A percentile compares a stretch with the other conserved stretches of the same genome.
phyloP scores from a whole-genome alignment of 2,329 filamentous ascomycete species.

The Colletotrichum sp. region DNA sequence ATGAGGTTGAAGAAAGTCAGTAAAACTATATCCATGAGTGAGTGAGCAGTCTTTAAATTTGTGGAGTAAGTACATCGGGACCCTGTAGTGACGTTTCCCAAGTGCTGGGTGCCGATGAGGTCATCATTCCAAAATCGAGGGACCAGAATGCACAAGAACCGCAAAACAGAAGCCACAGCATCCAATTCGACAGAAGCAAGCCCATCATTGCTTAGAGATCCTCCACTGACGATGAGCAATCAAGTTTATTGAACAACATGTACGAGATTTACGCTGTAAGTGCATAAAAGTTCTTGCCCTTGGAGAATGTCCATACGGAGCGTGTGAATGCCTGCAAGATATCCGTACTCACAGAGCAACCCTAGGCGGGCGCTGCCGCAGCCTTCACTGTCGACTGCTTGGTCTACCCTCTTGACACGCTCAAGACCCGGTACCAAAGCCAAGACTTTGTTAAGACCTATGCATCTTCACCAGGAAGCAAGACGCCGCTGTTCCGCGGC shows the following conservation, averaged over 20 bases:
- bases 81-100: neutral
- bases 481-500: conserved; percentile 67
- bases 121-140: neutral
- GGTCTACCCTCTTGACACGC: conserved; percentile 86
- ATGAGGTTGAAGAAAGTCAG: neutral
- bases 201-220: neutral
- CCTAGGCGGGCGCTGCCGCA: conserved; percentile 80
- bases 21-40: neutral
- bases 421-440: conserved; percentile 87
- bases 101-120: neutral
- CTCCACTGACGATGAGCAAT: neutral
- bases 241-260: neutral
- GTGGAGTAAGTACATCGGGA: neutral
- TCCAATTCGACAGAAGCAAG: neutral
- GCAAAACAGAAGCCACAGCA: neutral
- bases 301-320: neutral
- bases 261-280: conserved; percentile 23
- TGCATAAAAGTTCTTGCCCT: neutral
- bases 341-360: neutral
- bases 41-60: neutral
- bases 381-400: conserved; percentile 87
- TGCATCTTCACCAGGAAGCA: conserved; percentile 58
- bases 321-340: neutral
- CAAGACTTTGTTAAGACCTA: conserved; percentile 75
- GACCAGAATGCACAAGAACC: neutral